These are phyloP conservation scores for Cryptococcus depauperatus DNA, from an alignment of 1,284 basidiomycete genomes.

Conservation along the genomic window DNA sequence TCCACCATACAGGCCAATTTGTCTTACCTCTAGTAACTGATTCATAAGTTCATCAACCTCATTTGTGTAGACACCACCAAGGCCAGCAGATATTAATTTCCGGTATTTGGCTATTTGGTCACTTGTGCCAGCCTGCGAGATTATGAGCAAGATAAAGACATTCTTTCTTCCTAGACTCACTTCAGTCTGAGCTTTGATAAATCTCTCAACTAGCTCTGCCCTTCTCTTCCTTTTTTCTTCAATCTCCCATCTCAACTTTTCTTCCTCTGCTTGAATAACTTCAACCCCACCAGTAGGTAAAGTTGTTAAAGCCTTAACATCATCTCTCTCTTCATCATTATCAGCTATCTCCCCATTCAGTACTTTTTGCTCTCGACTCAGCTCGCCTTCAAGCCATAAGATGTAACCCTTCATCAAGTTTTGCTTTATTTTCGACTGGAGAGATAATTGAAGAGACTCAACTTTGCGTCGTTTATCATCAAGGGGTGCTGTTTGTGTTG, in stretches of 20 bases:
- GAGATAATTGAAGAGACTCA: conserved; percentile 57
- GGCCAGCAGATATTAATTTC: conserved; percentile 73
- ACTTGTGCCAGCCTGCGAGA: conserved; percentile 56
- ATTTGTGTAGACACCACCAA: conserved; percentile 71
- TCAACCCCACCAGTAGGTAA: conserved; percentile 41
- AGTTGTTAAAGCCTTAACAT: conserved; percentile 43
- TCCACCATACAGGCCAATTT: neutral
- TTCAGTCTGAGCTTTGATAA: conserved; percentile 74
- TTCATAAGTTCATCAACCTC: conserved; percentile 78
- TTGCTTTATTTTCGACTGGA: conserved; percentile 56
- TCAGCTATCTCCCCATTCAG: conserved; percentile 22
- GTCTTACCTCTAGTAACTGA: conserved; percentile 68
- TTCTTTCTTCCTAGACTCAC: too few species aligned
- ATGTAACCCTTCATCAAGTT: conserved; percentile 81
- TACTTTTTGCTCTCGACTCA: conserved; percentile 57
- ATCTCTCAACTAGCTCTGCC: conserved; percentile 60
- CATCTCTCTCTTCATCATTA: conserved; percentile 29
- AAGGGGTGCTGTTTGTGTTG: conserved; percentile 58
- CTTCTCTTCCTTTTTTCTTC: conserved; percentile 58
- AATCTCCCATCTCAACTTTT: conserved; percentile 61
- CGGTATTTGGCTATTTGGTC: conserved; percentile 81
- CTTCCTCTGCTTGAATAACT: conserved; percentile 48
- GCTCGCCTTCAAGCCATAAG: conserved; percentile 81
- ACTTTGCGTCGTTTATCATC: conserved; percentile 57
- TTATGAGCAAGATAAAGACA: conserved; percentile 15